Conservation (phyloP, 768 basidiomycete genomes). For the Naganishia friedmannii region DNA sequence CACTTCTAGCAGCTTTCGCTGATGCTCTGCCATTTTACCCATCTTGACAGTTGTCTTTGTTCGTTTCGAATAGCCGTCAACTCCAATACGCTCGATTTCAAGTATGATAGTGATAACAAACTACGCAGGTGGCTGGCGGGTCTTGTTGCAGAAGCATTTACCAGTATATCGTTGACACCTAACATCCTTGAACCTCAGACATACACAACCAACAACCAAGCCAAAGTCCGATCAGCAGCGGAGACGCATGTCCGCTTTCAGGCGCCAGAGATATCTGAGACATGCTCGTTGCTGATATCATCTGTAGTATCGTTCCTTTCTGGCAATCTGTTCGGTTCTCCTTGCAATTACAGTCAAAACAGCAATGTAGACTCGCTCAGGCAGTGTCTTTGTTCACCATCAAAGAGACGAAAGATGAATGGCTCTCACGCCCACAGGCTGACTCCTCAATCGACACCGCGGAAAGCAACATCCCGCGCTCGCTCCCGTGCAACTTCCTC, state of each 20-base stretch:
- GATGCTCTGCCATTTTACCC: conserved; percentile 96
- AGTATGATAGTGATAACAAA: not conserved
- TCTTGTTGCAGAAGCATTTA: not conserved
- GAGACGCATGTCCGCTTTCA: conserved; percentile 4
- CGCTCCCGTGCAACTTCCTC: conserved; percentile 8
- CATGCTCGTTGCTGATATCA: conserved; percentile 23
- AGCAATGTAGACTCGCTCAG: not conserved
- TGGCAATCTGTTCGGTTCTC: not conserved
- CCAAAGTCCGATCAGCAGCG: not conserved
- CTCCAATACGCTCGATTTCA: not conserved
- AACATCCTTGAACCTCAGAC: not conserved
- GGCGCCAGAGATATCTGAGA: conserved; percentile 2
- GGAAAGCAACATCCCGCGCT: not conserved
- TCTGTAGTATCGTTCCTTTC: not conserved
- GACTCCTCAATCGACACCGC: not conserved
- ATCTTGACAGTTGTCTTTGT: conserved; percentile 55
- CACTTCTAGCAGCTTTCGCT: conserved; percentile 80
- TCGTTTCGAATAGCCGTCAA: not conserved
- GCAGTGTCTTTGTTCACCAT: not conserved
- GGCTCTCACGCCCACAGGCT: not conserved
- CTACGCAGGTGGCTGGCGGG: not conserved
- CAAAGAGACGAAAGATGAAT: not conserved
- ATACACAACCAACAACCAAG: too few relatives aligned
- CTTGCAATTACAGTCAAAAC: not conserved
- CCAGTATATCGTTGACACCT: not conserved